phyloP scores from a whole-genome alignment of 2,329 filamentous ascomycete genomes.

The Didymella segeticola region DNA sequence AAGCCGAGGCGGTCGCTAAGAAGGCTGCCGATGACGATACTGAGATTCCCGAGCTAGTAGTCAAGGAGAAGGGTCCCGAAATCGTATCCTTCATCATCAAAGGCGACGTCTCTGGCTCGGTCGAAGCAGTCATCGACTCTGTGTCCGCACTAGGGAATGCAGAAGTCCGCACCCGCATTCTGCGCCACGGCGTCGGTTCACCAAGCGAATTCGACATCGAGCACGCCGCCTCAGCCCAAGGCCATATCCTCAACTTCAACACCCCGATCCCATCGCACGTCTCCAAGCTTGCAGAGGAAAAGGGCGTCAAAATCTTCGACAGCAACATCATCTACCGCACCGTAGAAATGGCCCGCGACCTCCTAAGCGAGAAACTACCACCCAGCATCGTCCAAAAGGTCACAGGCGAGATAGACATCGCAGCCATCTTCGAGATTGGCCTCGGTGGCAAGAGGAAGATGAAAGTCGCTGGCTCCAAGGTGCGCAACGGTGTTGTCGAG shows the following conservation, averaged over 20 bases:
- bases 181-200: constrained; percentile 78
- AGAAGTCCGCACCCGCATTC: constrained; percentile 78
- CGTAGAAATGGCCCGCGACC: constrained; percentile 72
- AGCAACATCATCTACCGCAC: constrained; percentile 87
- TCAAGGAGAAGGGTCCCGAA: constrained; percentile 55
- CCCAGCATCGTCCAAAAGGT: constrained; percentile 73
- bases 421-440: constrained; percentile 84
- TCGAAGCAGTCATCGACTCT: constrained; percentile 84
- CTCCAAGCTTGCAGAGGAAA: constrained; percentile 70
- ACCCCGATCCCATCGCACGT: constrained; percentile 71
- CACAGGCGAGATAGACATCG: constrained; percentile 85
- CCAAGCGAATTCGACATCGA: constrained; percentile 88
- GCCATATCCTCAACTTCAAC: constrained; percentile 88
- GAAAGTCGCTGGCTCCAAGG: constrained; percentile 84
- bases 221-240: constrained; percentile 78
- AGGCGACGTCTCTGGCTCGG: constrained; percentile 90
- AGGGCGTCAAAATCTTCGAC: constrained; percentile 79
- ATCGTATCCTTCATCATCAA: constrained; percentile 85
- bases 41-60: constrained; percentile 52
- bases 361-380: constrained; percentile 73
- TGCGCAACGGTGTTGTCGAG: constrained; percentile 79
- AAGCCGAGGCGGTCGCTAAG: constrained; percentile 60
- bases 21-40: constrained; percentile 34
- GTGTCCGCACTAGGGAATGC: constrained; percentile 82
- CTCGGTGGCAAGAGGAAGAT: constrained; percentile 72